Base-by-base conservation (phyloP, 1,139 yeast genomes). In the Saccharomyces hybrid region DNA sequence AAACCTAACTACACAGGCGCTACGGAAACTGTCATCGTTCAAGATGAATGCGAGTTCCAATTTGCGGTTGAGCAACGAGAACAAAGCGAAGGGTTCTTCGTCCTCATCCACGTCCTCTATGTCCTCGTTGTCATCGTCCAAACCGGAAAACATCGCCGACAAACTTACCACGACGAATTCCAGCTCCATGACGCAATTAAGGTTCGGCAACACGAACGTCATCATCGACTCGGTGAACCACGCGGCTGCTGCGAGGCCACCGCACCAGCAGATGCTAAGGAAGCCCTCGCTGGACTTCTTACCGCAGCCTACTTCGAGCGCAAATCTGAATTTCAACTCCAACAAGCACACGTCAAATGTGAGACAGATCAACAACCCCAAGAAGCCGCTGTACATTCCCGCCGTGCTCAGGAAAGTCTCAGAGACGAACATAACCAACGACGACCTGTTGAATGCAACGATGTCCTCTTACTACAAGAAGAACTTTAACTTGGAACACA, bases 381-480 rank as follows among this genome's bases (percentile, higher is more conserved):
- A 90, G 64, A 84, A 87, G 62, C 97, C 97, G 4, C 75, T 90
- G 75, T 90, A 89, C 67, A 78, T 87, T 0, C 97, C 98, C 0
- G 97, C 97, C 0, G 98, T 90, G 5, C 75, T 91, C 54, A 77
- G 97, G 31, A 82, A 80, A 64, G 66, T 66, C 2, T 75, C 80
- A 0, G 71, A 67, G 54, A 73, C 78, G 1, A 75, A 73, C 53
- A 63, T 74, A 47, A 73, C 71, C 23, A 71, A 68, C 9, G 75
- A 72, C 48, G 75, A 71, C 54, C 52, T 71, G 19, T 53, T 56
- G 41, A 53, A 54, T 29, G 55, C 56, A 9, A 52, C 50, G 29
- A 2, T 14, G 42, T n/a, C 46, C 2, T 19, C 51, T 23, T 46
- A 46, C 47, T 46, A 46, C 47, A 46, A 46, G 16, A 25, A 27